Base-by-base conservation (phyloP, 805 yeast genomes). In the Lachancea quebecensis region DNA sequence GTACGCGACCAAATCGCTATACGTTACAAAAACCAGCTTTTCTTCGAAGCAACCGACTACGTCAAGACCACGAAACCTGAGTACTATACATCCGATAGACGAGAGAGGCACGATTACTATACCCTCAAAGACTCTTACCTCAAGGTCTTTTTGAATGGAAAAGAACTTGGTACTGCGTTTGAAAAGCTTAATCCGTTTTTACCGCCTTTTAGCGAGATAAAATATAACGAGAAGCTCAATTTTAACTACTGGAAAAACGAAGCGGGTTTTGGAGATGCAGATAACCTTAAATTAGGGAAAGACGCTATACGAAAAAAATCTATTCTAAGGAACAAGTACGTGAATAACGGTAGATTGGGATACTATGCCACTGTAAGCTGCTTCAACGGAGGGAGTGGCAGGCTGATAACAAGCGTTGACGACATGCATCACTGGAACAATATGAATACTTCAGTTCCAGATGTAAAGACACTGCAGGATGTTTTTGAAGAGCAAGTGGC, bases 301-400 rank as follows among this genome's bases (percentile, higher is more conserved):
- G 60, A 49, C 64, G 70, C 50, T 17, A 35, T 35, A 12, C 38
- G 32, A 9, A 53, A 53, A 30, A 58, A 60, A 1, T 31, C 46
- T 2, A 37, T 64, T 3, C 44, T 64, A 28, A 54, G 62, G 35
- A 65, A 64, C 45, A 63, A 69, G 65, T 51, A 67, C 57, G 77
- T 55, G 11, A 95, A 93, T 60, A 96, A 93, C 59, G 95, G 95
- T 0, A 69, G 78, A 36, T 66, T 88, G 44, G 99, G 98, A 0
- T 93, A 93, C 60, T 93, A 81, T 65, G 98, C 99, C 1, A 86
- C 89, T 69, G 72, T 87, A 30, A 85, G 95, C 44, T 85, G 84
- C 21, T 93, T 78, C 59, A 79, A 78, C 52, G 83, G 83, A 2
- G 98, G 98, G 0, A 68, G 75, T 9, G 95, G 86, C 4, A 69